Evolutionary conservation across 2,329 filamentous ascomycete species (phyloP).

Genomic region (Lithohypha guttulata): DNA sequence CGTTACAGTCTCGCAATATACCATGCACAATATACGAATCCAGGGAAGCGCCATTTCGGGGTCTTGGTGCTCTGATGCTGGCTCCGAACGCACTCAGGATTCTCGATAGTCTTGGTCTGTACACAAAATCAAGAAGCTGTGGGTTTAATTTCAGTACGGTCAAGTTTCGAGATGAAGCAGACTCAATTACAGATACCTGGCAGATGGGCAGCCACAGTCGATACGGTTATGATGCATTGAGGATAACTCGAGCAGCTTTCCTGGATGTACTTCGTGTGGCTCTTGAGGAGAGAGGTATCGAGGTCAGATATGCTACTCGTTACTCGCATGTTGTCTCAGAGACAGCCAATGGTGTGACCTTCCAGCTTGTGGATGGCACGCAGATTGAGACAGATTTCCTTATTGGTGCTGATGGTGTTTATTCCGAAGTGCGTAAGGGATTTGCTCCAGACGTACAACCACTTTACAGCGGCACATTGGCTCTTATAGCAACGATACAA

Average conservation of each 20-base stretch:
- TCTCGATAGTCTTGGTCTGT: slow-evolving; percentile 42
- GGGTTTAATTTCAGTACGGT: slow-evolving; percentile 44
- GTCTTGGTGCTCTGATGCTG: slow-evolving; percentile 48
- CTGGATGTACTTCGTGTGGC: slow-evolving; percentile 6
- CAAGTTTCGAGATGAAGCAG: slow-evolving; percentile 33
- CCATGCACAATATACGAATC: slow-evolving; percentile 43
- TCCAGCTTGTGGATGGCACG: slow-evolving; percentile 16
- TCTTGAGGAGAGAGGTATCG: slow-evolving; percentile 5
- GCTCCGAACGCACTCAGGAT: slow-evolving; percentile 49
- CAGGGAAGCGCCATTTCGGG: slow-evolving; percentile 34
- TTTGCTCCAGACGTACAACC: slow-evolving; percentile 12
- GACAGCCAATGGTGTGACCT: slow-evolving; percentile 9
- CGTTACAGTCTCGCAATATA: slow-evolving; percentile 43
- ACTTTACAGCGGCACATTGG: slow-evolving; percentile 17
- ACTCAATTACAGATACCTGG: slow-evolving; percentile 9
- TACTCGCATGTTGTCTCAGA: slow-evolving; percentile 8
- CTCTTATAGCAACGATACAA: slow-evolving; percentile 10
- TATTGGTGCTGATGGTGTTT: slow-evolving; percentile 24
- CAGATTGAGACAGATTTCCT: slow-evolving; percentile 19
- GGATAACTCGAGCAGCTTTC: slow-evolving; percentile 13
- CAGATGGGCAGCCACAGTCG: slow-evolving; percentile 14
- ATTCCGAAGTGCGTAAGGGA: slow-evolving; percentile 16
- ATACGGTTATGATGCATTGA: slow-evolving; percentile 23
- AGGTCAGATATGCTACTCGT: slow-evolving; percentile 8
- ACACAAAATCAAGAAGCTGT: slow-evolving; percentile 33